A percentile compares a stretch with the other conserved stretches of the same genome.
phyloP scores from a whole-genome alignment of 768 basidiomycete genomes.

The Podaxis carcinomalis region DNA sequence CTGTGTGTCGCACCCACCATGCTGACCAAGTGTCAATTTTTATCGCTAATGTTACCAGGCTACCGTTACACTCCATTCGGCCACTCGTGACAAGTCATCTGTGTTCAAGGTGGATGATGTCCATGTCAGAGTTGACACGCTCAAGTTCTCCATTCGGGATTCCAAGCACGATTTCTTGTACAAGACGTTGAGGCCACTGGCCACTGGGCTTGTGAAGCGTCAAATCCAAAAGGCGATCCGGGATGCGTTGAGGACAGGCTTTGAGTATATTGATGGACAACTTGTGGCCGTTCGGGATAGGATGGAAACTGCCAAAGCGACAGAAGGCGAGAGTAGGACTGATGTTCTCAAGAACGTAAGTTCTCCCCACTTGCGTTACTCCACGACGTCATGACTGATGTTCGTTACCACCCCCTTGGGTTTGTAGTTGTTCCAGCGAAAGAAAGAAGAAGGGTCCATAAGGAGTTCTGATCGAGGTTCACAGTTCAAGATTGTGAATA shows the following conservation, averaged over 20 bases:
- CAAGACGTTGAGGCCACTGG: constrained; percentile 77
- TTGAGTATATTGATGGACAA: constrained; percentile 88
- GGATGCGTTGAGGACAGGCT: constrained; percentile 70
- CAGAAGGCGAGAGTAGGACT: constrained; percentile 27
- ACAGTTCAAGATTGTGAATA: constrained; percentile 78
- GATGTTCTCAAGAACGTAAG: constrained; percentile 60
- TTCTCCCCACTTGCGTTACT: constrained; percentile 5
- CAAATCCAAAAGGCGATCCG: constrained; percentile 51
- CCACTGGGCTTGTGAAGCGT: constrained; percentile 78
- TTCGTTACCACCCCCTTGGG: not conserved
- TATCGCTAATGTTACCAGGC: constrained; percentile 27
- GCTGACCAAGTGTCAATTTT: not conserved
- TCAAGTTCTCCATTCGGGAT: constrained; percentile 90
- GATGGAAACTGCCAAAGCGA: constrained; percentile 55
- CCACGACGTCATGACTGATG: not conserved
- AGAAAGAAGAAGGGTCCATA: constrained; percentile 36
- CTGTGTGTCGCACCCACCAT: not conserved
- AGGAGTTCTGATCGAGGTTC: constrained; percentile 29
- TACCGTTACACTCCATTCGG: constrained; percentile 54
- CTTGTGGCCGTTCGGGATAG: constrained; percentile 82
- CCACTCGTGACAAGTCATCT: constrained; percentile 60
- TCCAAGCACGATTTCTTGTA: constrained; percentile 88
- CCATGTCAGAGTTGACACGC: constrained; percentile 75
- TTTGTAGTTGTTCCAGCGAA: constrained; percentile 52
- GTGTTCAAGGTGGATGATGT: constrained; percentile 73